phyloP scores from a whole-genome alignment of 106 monocot species.

The Hemerocallis citrina region DNA sequence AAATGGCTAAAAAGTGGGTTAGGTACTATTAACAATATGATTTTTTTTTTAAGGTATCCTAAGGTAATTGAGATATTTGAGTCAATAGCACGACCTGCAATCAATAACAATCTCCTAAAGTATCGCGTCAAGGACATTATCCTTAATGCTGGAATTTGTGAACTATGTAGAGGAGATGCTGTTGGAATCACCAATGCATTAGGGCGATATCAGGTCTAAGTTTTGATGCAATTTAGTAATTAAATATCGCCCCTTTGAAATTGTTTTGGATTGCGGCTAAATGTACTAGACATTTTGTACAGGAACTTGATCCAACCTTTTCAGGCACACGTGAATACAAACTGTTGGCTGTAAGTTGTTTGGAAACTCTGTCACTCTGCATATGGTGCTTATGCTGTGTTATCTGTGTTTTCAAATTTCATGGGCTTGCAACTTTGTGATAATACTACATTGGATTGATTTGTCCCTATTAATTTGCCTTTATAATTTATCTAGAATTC shows the following conservation, averaged over 20 bases:
- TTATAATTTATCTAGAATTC: neutral
- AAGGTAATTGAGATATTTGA: conserved; percentile 76
- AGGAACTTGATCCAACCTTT: conserved; percentile 65
- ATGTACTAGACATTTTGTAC: neutral
- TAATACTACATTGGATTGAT: neutral
- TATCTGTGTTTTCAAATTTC: neutral
- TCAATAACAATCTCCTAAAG: conserved; percentile 64
- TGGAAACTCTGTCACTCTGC: neutral
- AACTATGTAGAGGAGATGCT: conserved; percentile 68
- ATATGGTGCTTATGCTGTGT: neutral
- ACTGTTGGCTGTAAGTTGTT: conserved; percentile 32
- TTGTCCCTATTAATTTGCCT: neutral
- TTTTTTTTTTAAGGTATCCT: too few species aligned
- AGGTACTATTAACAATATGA: too few species aligned
- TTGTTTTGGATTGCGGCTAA: neutral
- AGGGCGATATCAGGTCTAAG: conserved; percentile 55
- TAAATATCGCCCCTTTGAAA: neutral
- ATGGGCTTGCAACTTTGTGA: neutral
- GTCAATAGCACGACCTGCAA: conserved; percentile 41
- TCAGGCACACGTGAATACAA: conserved; percentile 74
- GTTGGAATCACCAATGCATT: conserved; percentile 62
- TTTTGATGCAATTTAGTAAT: neutral
- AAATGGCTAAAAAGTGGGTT: too few species aligned
- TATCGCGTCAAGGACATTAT: conserved; percentile 72
- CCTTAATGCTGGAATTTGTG: conserved; percentile 77